Evolutionary conservation across 495 filamentous ascomycete species (phyloP).

Genomic region (Penicillium atrosanguineum): DNA sequence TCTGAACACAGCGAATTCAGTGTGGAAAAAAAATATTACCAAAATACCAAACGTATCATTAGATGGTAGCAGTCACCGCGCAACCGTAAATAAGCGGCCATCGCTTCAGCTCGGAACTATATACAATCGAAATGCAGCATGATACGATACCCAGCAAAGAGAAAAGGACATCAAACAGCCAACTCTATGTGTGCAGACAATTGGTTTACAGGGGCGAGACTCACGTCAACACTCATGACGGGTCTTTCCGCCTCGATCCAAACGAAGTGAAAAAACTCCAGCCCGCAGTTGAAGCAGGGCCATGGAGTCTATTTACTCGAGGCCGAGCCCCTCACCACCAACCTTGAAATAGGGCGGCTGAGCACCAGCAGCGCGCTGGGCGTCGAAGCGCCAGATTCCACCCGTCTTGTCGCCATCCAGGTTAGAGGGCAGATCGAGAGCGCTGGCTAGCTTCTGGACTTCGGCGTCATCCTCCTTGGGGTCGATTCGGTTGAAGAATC

Average conservation of each 20-base stretch:
- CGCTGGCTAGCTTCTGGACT: constrained; percentile 57
- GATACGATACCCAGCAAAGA: constrained; percentile 11
- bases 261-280: constrained; percentile 11
- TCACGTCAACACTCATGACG: background rate
- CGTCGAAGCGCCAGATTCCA: constrained; percentile 85
- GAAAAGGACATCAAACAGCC: constrained; percentile 11
- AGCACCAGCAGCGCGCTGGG: constrained; percentile 54
- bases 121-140: constrained; percentile 27
- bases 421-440: constrained; percentile 48
- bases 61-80: constrained; percentile 15
- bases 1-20: too few relatives aligned
- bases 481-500: constrained; percentile 68
- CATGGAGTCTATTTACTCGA: constrained; percentile 19
- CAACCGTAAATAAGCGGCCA: constrained; percentile 6
- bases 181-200: constrained; percentile 25
- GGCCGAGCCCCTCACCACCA: constrained; percentile 41
- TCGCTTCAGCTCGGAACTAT: constrained; percentile 20
- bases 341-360: constrained; percentile 43
- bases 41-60: constrained; percentile 8
- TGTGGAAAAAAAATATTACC: background rate
- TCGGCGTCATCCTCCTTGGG: constrained; percentile 50
- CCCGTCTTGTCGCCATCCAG: constrained; percentile 77
- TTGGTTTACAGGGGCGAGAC: background rate
- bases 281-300: background rate
- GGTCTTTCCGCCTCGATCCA: constrained; percentile 4